phyloP scores from a whole-genome alignment of 73 alveolate species.

The Tetrahymena elliotti region DNA sequence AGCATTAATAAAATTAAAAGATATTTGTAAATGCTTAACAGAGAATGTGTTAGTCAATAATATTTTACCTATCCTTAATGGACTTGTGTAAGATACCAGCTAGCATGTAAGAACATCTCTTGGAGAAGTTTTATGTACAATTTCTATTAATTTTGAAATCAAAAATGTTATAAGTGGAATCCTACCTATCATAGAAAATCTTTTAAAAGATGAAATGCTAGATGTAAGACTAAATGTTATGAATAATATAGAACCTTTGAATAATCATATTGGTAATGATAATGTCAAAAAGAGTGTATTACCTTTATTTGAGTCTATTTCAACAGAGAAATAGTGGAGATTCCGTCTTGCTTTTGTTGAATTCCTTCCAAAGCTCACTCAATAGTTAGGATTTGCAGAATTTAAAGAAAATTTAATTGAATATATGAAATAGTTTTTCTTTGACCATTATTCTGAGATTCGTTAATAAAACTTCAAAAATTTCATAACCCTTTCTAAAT shows the following conservation, averaged over 20 bases:
- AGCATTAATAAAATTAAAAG: background rate
- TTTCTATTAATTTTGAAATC: conserved; percentile 6
- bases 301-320: conserved; percentile 9
- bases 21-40: conserved; percentile 17
- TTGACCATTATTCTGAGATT: conserved; percentile 24
- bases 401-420: conserved; percentile 6
- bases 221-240: conserved; percentile 32
- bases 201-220: conserved; percentile 24
- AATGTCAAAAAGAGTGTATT: conserved; percentile 20
- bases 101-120: conserved; percentile 33
- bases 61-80: background rate
- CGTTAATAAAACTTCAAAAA: conserved; percentile 24
- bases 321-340: conserved; percentile 38
- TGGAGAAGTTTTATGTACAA: conserved; percentile 26
- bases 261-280: conserved; percentile 15
- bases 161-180: conserved; percentile 6
- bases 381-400: conserved; percentile 13
- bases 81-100: conserved; percentile 9
- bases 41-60: background rate
- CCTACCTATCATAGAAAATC: conserved; percentile 11
- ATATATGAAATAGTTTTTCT: conserved; percentile 16
- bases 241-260: conserved; percentile 12
- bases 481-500: background rate
- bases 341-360: conserved; percentile 31
- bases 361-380: conserved; percentile 23